Conservation (phyloP, 306 rosid genomes). For the Spatholobus suberectus region DNA sequence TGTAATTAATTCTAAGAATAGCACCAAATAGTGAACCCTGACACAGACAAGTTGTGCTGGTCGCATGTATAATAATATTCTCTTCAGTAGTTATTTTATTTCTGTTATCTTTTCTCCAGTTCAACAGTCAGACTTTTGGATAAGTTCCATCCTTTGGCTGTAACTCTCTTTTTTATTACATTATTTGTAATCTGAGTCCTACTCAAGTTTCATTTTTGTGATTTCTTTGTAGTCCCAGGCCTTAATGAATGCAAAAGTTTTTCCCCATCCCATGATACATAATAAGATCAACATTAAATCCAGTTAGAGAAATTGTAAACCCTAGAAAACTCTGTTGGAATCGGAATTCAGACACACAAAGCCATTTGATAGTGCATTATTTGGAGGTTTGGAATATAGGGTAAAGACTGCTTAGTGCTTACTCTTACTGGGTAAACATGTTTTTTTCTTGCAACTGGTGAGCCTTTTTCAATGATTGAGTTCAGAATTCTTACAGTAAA, state of each 20-base stretch:
- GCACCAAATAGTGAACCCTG: background rate
- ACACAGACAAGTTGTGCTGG: too few relatives aligned
- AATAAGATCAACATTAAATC: background rate
- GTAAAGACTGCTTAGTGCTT: background rate
- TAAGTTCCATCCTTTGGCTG: background rate
- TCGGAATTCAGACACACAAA: background rate
- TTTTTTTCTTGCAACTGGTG: background rate
- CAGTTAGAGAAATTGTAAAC: background rate
- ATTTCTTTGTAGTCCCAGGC: background rate
- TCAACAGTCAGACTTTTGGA: background rate
- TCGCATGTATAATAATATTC: background rate
- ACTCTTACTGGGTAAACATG: background rate
- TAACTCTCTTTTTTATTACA: background rate
- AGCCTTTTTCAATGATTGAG: background rate
- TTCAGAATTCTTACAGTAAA: background rate
- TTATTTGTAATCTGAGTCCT: background rate
- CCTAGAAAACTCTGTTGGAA: background rate
- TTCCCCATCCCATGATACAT: background rate
- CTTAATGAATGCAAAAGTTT: background rate
- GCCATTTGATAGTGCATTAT: background rate
- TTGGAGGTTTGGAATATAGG: background rate
- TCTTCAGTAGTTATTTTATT: background rate
- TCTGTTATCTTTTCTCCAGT: background rate
- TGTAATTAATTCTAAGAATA: background rate
- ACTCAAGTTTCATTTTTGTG: background rate